Base-by-base conservation (phyloP, 192 early-diverging fungal species). In the Allomyces macrogynus region DNA sequence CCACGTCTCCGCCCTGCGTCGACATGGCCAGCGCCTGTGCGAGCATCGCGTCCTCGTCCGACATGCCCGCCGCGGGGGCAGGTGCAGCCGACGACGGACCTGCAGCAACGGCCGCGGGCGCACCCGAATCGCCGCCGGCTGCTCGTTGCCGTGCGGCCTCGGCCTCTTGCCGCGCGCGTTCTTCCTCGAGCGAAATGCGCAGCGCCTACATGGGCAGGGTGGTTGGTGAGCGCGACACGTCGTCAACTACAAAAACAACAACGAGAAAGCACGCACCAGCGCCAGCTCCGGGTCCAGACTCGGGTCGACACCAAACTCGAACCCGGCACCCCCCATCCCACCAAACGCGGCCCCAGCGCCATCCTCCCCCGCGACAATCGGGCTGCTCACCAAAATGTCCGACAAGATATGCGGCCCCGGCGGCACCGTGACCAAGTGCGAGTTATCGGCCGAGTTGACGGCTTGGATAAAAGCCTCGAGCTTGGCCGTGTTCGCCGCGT, bases 111-210 rank as follows among this genome's bases (percentile, higher is more conserved):
- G 66, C 66, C 10, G 72, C 43, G 42, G 64, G 64, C 9, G 65
- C 62, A 61, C 67, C 75, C 24, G 61, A 43, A n/a, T 69, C 61
- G 61, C 67, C 69, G 4, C 72, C 70, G 27, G 72, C 68, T 63
- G 67, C 75, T 61, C 74, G 77, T 23, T 72, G 74, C 71, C 76
- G 75, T 63, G 71, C 66, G 54, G 70, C 67, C 10, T 73, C 78
- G 26, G 83, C 78, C 60, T 85, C 87, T 66, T 94, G 93, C 70
- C 95, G 82, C 40, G 91, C 92, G 61, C 85, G 84, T 68, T 96
- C 95, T 74, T 98, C 95, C 70, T 94, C 91, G 78, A 96, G 73
- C 23, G 93, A 96, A 75, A 98, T 96, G 67, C 91, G 84, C 64
- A 98, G 72, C 1, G 93, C 93, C 80, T 86, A 67, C 24, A 24